These are phyloP conservation scores for Abrus pulchellus DNA, from an alignment of 306 rosid genomes.

Conservation along the genomic window DNA sequence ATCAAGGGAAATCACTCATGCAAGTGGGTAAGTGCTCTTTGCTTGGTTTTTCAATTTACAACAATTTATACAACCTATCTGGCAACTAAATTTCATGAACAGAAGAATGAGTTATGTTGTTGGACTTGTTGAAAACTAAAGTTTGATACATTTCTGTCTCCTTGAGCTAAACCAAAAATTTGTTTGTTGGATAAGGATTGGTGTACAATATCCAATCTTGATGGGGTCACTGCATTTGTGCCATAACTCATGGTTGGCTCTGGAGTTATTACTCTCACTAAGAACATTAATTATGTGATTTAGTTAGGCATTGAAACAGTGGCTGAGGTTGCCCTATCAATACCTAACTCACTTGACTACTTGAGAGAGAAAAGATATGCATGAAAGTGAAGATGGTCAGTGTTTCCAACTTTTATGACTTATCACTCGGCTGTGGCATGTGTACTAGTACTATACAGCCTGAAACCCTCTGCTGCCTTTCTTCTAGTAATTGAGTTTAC, in stretches of 20 bases:
- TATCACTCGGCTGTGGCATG: background rate
- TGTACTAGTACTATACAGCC: background rate
- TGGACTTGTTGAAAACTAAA: background rate
- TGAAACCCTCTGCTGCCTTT: background rate
- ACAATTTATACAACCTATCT: background rate
- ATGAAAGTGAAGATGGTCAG: background rate
- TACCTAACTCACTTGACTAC: background rate
- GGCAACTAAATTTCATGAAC: background rate
- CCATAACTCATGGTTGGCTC: constrained; percentile 7
- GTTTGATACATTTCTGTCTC: background rate
- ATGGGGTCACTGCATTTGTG: constrained; percentile 21
- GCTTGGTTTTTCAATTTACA: constrained; percentile 11
- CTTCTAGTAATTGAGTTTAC: background rate
- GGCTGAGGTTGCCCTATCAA: constrained; percentile 15
- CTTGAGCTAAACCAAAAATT: background rate
- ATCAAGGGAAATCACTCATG: constrained; percentile 75
- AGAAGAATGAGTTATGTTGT: background rate
- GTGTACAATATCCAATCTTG: constrained; percentile 19
- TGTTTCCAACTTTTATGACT: constrained; percentile 8
- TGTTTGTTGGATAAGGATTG: constrained; percentile 2
- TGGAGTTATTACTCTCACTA: background rate
- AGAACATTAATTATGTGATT: background rate
- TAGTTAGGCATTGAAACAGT: background rate
- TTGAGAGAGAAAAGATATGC: background rate
- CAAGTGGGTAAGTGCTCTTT: constrained; percentile 75